Percentiles rank a stretch among this genome's conserved stretches.
Evolutionary conservation across 1,284 basidiomycete genomes (phyloP).

Genomic region (Salmacisia buchloeana): DNA sequence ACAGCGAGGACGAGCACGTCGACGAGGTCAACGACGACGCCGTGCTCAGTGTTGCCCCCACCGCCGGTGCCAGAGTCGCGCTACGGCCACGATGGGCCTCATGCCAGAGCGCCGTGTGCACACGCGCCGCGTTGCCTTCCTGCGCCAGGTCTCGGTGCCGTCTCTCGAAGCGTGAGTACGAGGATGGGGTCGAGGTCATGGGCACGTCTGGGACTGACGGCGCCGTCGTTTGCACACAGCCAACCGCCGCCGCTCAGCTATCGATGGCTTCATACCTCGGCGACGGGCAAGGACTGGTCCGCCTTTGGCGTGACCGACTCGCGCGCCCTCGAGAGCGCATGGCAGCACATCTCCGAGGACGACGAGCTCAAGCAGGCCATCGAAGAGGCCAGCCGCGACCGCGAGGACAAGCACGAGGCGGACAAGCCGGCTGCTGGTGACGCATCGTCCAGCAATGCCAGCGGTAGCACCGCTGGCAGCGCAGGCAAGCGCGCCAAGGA

Average conservation of each 20-base stretch:
- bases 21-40: too few species aligned
- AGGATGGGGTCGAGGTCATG: not conserved
- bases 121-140: slow-evolving; percentile 1
- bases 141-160: slow-evolving; percentile 1
- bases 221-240: not conserved
- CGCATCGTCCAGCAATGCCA: too few species aligned
- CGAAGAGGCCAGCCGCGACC: not conserved
- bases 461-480: too few species aligned
- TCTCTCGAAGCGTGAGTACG: slow-evolving; percentile 1
- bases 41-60: too few species aligned
- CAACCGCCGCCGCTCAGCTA: slow-evolving; percentile 1
- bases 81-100: not conserved
- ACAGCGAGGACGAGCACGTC: too few species aligned
- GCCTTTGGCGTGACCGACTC: slow-evolving; percentile 13
- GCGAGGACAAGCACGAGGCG: not conserved
- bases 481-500: too few species aligned
- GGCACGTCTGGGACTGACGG: not conserved
- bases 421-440: too few species aligned
- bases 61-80: too few species aligned
- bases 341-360: slow-evolving; percentile 3
- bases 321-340: slow-evolving; percentile 8
- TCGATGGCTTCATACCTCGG: slow-evolving; percentile 14
- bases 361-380: slow-evolving; percentile 6
- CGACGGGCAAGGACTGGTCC: slow-evolving; percentile 12
- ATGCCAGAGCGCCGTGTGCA: not conserved